Conservation (phyloP, 139 green algal species). For the Chlorella sp. region DNA sequence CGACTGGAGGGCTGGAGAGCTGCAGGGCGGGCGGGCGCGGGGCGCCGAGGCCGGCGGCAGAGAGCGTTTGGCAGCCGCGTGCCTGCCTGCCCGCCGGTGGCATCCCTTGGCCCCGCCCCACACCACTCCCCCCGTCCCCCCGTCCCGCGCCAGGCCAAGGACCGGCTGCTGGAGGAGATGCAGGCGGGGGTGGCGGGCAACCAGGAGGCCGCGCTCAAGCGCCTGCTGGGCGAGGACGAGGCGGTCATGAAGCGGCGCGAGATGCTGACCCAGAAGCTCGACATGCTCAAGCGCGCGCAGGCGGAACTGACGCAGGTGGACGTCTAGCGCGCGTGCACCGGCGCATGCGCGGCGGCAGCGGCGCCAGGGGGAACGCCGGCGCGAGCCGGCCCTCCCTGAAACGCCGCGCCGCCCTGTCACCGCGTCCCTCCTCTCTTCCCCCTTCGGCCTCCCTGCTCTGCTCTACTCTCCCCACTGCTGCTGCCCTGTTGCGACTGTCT, state of each 20-base stretch:
- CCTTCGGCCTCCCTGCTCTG: not conserved
- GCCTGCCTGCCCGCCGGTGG: too few relatives aligned
- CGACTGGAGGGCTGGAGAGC: not conserved
- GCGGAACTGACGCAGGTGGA: slow-evolving; percentile 41
- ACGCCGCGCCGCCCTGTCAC: too few relatives aligned
- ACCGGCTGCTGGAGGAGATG: slow-evolving; percentile 72
- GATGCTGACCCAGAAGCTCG: slow-evolving; percentile 39
- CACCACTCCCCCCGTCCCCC: not conserved
- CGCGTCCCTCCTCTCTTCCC: too few relatives aligned
- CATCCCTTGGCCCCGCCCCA: too few relatives aligned
- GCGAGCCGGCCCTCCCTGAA: too few relatives aligned
- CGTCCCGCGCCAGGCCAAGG: slow-evolving; percentile 68
- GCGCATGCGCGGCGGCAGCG: too few relatives aligned
- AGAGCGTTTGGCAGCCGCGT: too few relatives aligned
- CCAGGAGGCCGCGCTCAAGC: slow-evolving; percentile 75
- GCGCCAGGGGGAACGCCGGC: too few relatives aligned
- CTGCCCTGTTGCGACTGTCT: not conserved
- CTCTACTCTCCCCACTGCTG: not conserved
- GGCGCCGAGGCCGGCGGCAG: too few relatives aligned
- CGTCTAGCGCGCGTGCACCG: slow-evolving; percentile 23
- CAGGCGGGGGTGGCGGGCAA: slow-evolving; percentile 75
- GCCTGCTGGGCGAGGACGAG: slow-evolving; percentile 87
- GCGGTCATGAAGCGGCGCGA: slow-evolving; percentile 69
- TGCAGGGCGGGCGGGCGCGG: not conserved
- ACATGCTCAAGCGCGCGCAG: slow-evolving; percentile 49